Evolutionary conservation across 75 land plant genomes (phyloP).

Genomic region (Pinus tabuliformis): DNA sequence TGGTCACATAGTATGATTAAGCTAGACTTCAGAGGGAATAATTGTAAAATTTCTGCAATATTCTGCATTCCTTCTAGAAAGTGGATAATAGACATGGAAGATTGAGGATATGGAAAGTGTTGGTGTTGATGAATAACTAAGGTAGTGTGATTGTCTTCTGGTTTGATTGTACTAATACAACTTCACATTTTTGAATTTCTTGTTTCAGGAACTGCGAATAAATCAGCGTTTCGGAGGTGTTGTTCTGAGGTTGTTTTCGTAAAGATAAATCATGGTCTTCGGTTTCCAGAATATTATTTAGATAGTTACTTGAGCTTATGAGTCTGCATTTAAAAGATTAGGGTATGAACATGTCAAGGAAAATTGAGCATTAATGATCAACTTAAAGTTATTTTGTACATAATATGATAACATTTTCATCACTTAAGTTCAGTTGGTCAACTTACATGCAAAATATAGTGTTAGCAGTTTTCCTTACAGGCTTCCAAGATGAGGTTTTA

Average conservation of each 20-base stretch:
- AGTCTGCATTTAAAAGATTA: background rate
- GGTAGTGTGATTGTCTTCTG: background rate
- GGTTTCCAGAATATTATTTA: background rate
- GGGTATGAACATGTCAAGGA: background rate
- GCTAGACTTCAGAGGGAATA: background rate
- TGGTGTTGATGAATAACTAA: background rate
- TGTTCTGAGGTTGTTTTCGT: slow-evolving; percentile 57
- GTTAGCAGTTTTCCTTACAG: background rate
- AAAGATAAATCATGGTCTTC: background rate
- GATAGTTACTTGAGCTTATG: background rate
- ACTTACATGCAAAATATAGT: background rate
- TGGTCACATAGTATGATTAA: background rate
- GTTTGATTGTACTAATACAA: background rate
- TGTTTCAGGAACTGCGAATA: slow-evolving; percentile 79
- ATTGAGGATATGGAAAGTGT: background rate
- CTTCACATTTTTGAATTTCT: background rate
- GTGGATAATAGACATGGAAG: background rate
- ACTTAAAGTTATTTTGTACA: background rate
- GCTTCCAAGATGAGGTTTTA: background rate
- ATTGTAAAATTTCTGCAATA: background rate
- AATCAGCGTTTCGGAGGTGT: slow-evolving; percentile 83
- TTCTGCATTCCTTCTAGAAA: background rate
- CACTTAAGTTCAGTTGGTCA: too few species aligned
- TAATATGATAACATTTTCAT: background rate
- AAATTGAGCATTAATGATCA: background rate